Conservation (phyloP, 2,329 filamentous ascomycete species). For the Ascochyta fabae region DNA sequence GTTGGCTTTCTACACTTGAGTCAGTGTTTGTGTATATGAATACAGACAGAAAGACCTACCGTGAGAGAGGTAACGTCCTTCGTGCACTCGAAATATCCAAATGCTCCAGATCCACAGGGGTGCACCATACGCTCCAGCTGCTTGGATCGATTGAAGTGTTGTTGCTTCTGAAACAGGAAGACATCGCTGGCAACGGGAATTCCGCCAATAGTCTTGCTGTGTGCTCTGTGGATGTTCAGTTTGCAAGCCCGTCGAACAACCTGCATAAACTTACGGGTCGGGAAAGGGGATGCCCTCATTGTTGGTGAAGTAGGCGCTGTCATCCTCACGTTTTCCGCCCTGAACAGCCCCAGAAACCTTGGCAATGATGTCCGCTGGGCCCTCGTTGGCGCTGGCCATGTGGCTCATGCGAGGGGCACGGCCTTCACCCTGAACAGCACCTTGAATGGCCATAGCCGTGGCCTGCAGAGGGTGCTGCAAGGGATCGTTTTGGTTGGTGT, state of each 20-base stretch:
- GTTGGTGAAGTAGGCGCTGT: constrained; percentile 61
- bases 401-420: constrained; percentile 49
- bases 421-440: constrained; percentile 46
- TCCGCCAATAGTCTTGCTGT: constrained; percentile 62
- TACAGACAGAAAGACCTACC: constrained; percentile 5
- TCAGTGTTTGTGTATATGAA: neutral
- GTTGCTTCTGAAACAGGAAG: constrained; percentile 62
- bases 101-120: constrained; percentile 54
- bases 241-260: neutral
- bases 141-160: constrained; percentile 64
- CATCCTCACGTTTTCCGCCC: constrained; percentile 58
- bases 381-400: constrained; percentile 57
- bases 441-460: constrained; percentile 51
- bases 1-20: constrained; percentile 44
- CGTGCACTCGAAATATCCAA: constrained; percentile 56
- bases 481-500: constrained; percentile 43
- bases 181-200: constrained; percentile 59
- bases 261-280: constrained; percentile 47
- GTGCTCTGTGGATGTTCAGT: constrained; percentile 32
- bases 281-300: constrained; percentile 62
- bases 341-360: constrained; percentile 57
- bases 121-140: constrained; percentile 55
- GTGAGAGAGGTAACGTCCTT: constrained; percentile 47
- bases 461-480: constrained; percentile 53
- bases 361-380: constrained; percentile 59